phyloP scores from a whole-genome alignment of 176 grass and related monocot species.

The Coix lacrymajobi region DNA sequence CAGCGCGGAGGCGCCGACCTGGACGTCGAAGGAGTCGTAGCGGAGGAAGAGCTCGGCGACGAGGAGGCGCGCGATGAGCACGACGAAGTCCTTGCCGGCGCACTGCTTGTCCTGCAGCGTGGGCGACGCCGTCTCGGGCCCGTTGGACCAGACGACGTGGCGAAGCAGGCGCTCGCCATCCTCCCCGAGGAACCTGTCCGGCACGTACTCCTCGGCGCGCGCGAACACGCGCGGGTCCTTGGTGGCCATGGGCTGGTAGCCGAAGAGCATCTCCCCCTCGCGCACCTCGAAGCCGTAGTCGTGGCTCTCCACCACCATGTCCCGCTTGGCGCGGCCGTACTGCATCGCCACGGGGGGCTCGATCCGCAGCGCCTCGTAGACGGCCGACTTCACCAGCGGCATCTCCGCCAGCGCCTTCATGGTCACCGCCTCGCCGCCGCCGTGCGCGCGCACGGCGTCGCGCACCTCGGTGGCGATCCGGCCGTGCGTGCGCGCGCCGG shows the following conservation, averaged over 20 bases:
- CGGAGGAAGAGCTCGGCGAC: slow-evolving; percentile 85
- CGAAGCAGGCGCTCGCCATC: slow-evolving; percentile 59
- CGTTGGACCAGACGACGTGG: slow-evolving; percentile 95
- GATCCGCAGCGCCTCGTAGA: slow-evolving; percentile 90
- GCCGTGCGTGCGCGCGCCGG: slow-evolving; percentile 61
- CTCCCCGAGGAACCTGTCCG: slow-evolving; percentile 75
- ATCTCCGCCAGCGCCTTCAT: slow-evolving; percentile 69
- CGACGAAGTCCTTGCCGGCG: slow-evolving; percentile 94
- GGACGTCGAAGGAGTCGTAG: slow-evolving; percentile 93
- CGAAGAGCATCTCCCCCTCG: slow-evolving; percentile 92
- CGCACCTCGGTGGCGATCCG: slow-evolving; percentile 77
- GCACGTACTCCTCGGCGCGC: slow-evolving; percentile 64
- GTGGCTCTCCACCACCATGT: slow-evolving; percentile 96
- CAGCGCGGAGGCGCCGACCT: slow-evolving; percentile 64
- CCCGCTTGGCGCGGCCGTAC: slow-evolving; percentile 82
- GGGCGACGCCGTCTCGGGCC: slow-evolving; percentile 76
- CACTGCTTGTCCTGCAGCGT: slow-evolving; percentile 96
- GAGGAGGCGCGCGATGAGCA: slow-evolving; percentile 85
- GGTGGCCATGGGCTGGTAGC: slow-evolving; percentile 98
- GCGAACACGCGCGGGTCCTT: slow-evolving; percentile 87
- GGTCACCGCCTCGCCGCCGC: slow-evolving; percentile 56
- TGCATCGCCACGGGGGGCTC: slow-evolving; percentile 95
- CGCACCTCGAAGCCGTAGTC: slow-evolving; percentile 83
- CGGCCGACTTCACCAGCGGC: slow-evolving; percentile 85
- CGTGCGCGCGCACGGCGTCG: slow-evolving; percentile 41